Evolutionary conservation across 2,329 filamentous ascomycete genomes (phyloP).

Genomic region (Hortaea sp.): DNA sequence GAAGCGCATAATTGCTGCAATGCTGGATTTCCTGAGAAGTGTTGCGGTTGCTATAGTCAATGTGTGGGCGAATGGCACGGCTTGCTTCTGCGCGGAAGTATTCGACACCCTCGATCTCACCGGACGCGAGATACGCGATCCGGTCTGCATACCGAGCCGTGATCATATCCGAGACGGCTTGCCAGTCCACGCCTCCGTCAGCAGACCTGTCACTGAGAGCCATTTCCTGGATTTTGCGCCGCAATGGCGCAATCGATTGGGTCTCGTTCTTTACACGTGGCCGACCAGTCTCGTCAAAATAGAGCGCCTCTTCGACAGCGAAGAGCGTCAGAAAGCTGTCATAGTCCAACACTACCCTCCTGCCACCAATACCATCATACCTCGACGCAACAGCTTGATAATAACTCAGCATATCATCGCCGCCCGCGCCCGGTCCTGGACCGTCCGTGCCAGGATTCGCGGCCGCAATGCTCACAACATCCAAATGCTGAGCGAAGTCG

Average conservation of each 20-base stretch:
- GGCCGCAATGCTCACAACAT: slow-evolving; percentile 25
- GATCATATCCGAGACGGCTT: slow-evolving; percentile 55
- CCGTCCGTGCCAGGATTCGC: slow-evolving; percentile 3
- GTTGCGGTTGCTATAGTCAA: slow-evolving; percentile 27
- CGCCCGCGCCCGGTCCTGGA: slow-evolving; percentile 4
- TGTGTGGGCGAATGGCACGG: slow-evolving; percentile 28
- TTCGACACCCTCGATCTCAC: slow-evolving; percentile 8
- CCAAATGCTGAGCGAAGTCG: slow-evolving; percentile 42
- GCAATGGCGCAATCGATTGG: slow-evolving; percentile 27
- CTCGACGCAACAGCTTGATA: slow-evolving; percentile 31
- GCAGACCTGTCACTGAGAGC: slow-evolving; percentile 25
- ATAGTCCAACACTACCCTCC: slow-evolving; percentile 37
- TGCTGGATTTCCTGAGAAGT: slow-evolving; percentile 32
- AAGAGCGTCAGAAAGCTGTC: slow-evolving; percentile 41
- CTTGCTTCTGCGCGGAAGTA: slow-evolving; percentile 20
- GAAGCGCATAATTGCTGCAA: slow-evolving; percentile 39
- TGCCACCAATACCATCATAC: slow-evolving; percentile 35
- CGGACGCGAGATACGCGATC: slow-evolving; percentile 32
- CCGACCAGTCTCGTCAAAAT: slow-evolving; percentile 22
- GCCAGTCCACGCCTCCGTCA: slow-evolving; percentile 46
- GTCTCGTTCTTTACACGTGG: slow-evolving; percentile 32
- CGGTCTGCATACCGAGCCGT: slow-evolving; percentile 51
- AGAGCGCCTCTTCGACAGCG: slow-evolving; percentile 28
- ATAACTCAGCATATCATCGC: slow-evolving; percentile 20
- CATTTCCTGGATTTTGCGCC: slow-evolving; percentile 36